Percentiles rank a stretch among this genome's conserved stretches.
These are phyloP conservation scores for Coniochaeta pulveracea DNA, from an alignment of 2,329 filamentous ascomycete genomes.

Conservation along the genomic window DNA sequence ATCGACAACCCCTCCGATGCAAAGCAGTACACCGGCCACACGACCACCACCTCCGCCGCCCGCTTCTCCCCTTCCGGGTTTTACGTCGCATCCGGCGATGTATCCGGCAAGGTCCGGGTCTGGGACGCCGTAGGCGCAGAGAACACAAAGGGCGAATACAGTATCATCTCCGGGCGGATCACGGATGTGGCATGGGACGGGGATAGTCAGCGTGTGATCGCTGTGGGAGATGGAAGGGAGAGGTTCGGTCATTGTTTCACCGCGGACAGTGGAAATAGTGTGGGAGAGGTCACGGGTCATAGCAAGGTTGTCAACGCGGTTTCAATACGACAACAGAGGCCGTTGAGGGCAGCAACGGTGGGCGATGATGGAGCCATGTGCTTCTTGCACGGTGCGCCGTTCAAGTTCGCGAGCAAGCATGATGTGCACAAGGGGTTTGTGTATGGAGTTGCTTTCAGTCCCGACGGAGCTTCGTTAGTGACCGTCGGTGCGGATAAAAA, in stretches of 20 bases:
- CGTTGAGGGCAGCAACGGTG: slow-evolving; percentile 82
- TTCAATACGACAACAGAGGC: slow-evolving; percentile 77
- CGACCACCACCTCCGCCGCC: slow-evolving; percentile 77
- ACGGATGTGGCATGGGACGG: slow-evolving; percentile 97
- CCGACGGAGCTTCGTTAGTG: slow-evolving; percentile 70
- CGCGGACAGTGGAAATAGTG: slow-evolving; percentile 88
- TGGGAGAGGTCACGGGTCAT: slow-evolving; percentile 89
- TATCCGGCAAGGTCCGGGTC: slow-evolving; percentile 71
- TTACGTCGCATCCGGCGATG: slow-evolving; percentile 88
- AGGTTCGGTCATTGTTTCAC: slow-evolving; percentile 90
- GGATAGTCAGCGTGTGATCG: slow-evolving; percentile 91
- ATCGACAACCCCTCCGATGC: slow-evolving; percentile 80
- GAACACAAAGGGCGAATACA: slow-evolving; percentile 86
- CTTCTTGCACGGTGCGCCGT: slow-evolving; percentile 88
- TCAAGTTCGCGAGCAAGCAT: slow-evolving; percentile 86
- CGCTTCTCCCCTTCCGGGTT: slow-evolving; percentile 90
- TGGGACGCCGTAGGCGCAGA: slow-evolving; percentile 85
- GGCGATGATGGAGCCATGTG: slow-evolving; percentile 83
- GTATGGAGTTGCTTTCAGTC: slow-evolving; percentile 78
- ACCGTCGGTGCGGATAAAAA: slow-evolving; percentile 86
- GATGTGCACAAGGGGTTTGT: slow-evolving; percentile 81
- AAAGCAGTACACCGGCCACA: slow-evolving; percentile 90
- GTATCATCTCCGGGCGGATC: slow-evolving; percentile 87
- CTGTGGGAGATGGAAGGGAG: slow-evolving; percentile 90
- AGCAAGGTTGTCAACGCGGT: slow-evolving; percentile 85